These are phyloP conservation scores for Lipomyces lipofer DNA, from an alignment of 805 yeast genomes.

Conservation along the genomic window DNA sequence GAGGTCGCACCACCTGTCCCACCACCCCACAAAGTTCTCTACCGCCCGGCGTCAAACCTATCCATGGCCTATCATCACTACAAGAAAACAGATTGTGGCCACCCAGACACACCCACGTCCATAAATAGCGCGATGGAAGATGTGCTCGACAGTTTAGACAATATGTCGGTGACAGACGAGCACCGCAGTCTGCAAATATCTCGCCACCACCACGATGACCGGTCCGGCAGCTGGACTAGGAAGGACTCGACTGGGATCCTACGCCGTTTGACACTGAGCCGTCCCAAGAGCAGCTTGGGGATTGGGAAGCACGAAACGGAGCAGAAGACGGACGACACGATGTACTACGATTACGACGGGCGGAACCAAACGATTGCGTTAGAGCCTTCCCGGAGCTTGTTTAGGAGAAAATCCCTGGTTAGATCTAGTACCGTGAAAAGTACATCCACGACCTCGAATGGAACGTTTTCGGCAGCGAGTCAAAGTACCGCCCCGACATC, in stretches of 20 bases:
- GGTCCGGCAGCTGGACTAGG: not conserved
- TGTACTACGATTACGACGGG: too few species aligned
- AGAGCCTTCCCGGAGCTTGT: constrained; percentile 14
- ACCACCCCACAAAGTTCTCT: constrained; percentile 39
- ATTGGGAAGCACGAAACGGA: constrained; percentile 3
- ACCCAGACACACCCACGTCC: constrained; percentile 9
- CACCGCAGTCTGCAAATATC: not conserved
- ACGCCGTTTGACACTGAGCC: constrained; percentile 1
- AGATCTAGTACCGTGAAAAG: constrained; percentile 19
- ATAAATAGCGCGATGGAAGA: constrained; percentile 39
- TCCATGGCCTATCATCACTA: constrained; percentile 10
- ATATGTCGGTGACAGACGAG: constrained; percentile 20
- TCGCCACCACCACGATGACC: too few species aligned
- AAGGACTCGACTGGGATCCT: not conserved
- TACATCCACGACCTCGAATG: constrained; percentile 24
- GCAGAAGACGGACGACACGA: not conserved
- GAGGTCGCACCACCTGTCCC: constrained; percentile 38
- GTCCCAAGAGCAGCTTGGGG: constrained; percentile 29
- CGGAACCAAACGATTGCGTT: constrained; percentile 2
- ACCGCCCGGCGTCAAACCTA: constrained; percentile 18
- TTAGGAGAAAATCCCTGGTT: constrained; percentile 11
- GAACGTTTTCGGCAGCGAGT: constrained; percentile 32
- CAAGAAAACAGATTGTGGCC: not conserved
- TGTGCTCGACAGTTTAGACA: constrained; percentile 38
- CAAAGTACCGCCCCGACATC: constrained; percentile 36